Evolutionary conservation across 805 yeast genomes (phyloP).

Genomic region (Grigorovia humatica): DNA sequence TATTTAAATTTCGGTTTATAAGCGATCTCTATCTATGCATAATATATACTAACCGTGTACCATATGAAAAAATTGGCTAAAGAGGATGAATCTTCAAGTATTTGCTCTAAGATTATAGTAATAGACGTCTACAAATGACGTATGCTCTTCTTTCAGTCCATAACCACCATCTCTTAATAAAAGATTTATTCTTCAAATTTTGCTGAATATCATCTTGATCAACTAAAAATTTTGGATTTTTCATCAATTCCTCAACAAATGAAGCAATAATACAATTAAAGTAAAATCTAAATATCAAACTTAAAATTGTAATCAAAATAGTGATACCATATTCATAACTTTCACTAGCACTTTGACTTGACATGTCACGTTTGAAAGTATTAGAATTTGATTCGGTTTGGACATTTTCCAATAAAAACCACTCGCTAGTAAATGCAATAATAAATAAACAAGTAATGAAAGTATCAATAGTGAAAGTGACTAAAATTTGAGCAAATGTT

Average conservation of each 20-base stretch:
- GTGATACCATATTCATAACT: conserved; percentile 49
- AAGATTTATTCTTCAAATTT: conserved; percentile 27
- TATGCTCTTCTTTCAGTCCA: conserved; percentile 26
- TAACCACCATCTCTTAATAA: conserved; percentile 23
- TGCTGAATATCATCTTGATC: conserved; percentile 30
- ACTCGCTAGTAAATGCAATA: conserved; percentile 57
- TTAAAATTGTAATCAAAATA: conserved; percentile 37
- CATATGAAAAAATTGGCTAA: too few relatives aligned
- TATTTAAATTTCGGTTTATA: too few relatives aligned
- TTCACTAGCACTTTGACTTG: conserved; percentile 56
- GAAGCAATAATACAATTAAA: conserved; percentile 50
- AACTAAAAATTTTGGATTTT: conserved; percentile 34
- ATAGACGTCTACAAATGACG: conserved; percentile 18
- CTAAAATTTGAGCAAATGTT: conserved; percentile 50
- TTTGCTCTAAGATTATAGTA: conserved; percentile 1
- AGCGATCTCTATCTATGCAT: too few relatives aligned
- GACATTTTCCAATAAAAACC: conserved; percentile 50
- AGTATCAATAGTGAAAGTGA: conserved; percentile 60
- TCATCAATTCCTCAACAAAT: conserved; percentile 47
- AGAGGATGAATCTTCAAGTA: neutral
- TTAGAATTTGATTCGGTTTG: neutral
- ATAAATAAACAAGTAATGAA: conserved; percentile 58
- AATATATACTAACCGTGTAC: too few relatives aligned
- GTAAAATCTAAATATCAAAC: conserved; percentile 44
- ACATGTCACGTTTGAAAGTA: conserved; percentile 11